Conservation (phyloP, 495 filamentous ascomycete genomes). For the Parathielavia appendiculata region DNA sequence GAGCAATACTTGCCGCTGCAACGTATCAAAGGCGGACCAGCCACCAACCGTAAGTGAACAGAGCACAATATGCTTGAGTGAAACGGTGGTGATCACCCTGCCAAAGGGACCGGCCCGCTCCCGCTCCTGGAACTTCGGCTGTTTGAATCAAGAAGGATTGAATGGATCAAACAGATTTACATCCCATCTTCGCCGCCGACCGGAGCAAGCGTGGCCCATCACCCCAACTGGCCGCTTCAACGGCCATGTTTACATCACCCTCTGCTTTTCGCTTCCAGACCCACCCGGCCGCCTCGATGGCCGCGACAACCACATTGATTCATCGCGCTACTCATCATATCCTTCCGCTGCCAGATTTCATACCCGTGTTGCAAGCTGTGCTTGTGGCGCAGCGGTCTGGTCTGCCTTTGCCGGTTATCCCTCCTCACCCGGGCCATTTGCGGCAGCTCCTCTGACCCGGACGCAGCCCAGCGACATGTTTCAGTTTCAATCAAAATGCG, state of each 20-base stretch:
- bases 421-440: background rate
- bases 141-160: background rate
- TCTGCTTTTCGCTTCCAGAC: background rate
- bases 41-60: background rate
- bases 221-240: slow-evolving; percentile 11
- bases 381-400: background rate
- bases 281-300: slow-evolving; percentile 18
- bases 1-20: background rate
- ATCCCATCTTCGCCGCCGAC: background rate
- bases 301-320: slow-evolving; percentile 23
- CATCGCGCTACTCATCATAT: slow-evolving; percentile 10
- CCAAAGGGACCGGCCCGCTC: slow-evolving; percentile 28
- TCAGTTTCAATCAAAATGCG: slow-evolving; percentile 1
- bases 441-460: background rate
- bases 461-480: background rate
- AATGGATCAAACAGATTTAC: background rate
- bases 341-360: slow-evolving; percentile 25
- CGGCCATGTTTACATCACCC: slow-evolving; percentile 16
- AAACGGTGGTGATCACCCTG: background rate
- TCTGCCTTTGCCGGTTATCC: background rate
- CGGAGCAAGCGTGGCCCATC: slow-evolving; percentile 14
- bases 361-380: slow-evolving; percentile 10
- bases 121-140: slow-evolving; percentile 14
- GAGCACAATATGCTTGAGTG: background rate
- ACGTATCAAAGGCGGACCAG: background rate